Conservation (phyloP, 805 yeast species). For the Maudiozyma saulgeensis region DNA sequence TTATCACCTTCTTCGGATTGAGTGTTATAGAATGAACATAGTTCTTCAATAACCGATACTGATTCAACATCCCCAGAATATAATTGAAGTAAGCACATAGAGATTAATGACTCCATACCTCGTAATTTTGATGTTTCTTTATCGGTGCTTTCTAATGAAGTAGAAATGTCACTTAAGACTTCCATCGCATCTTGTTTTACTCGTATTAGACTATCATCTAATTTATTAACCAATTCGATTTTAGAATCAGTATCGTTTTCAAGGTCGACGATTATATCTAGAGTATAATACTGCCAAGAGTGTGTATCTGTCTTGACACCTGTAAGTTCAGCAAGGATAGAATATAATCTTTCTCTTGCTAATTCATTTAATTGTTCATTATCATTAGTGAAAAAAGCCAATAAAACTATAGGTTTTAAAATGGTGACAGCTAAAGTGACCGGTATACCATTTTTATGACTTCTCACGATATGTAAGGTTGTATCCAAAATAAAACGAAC, state of each 20-base stretch:
- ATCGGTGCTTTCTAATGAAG: constrained; percentile 26
- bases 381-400: constrained; percentile 26
- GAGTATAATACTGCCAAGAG: constrained; percentile 51
- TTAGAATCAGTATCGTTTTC: constrained; percentile 13
- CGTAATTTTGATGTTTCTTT: background rate
- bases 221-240: constrained; percentile 26
- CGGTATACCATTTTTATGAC: constrained; percentile 29
- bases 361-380: constrained; percentile 17
- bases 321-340: constrained; percentile 54
- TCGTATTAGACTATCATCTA: constrained; percentile 51
- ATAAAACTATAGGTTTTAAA: constrained; percentile 23
- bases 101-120: constrained; percentile 68
- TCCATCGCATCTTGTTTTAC: constrained; percentile 42
- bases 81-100: constrained; percentile 68
- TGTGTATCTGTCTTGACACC: constrained; percentile 27
- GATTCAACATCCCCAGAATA: constrained; percentile 73
- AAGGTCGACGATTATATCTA: constrained; percentile 30
- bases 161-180: constrained; percentile 36
- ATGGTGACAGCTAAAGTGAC: constrained; percentile 12
- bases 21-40: constrained; percentile 35
- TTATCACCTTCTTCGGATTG: constrained; percentile 26
- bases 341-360: constrained; percentile 55
- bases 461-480: constrained; percentile 42
- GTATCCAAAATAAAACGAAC: constrained; percentile 52
- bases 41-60: constrained; percentile 60